Evolutionary conservation across 129 eudicot species (phyloP), one percentile per base, ranked within the genome.

Genomic region (Cynara cardunculus): DNA sequence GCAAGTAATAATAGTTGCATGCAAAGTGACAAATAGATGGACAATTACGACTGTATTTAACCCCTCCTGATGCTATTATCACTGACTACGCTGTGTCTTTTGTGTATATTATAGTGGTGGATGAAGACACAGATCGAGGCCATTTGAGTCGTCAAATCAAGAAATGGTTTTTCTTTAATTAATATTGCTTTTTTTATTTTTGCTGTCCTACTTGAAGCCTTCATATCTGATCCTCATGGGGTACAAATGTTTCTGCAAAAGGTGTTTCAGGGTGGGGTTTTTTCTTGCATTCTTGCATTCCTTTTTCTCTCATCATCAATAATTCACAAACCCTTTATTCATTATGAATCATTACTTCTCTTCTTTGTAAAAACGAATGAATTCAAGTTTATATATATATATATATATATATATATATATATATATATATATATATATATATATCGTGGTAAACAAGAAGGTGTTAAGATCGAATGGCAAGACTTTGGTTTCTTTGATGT

Each of bases 121-220:
- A 24, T 64, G 27, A 64, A 64, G 69, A 64, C 69, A 22, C 59
- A 79, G 70, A 79, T 69, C 69, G 69, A 79, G 69, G 34, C 24
- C 72, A 59, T 31, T 56, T 80, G 84, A 80, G 73, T 62, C 41
- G 84, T 80, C 84, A 80, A 72, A 80, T 80, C 84, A 80, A 34
- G 16, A 72, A 22, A 25, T 80, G 35, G 35, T 80, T 56, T 74
- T 7, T 53, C 7, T 49, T 49, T 16, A 49, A 49, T 49, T 34
- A 34, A n/a, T 25, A 53, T n/a, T 28, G 8, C 1, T 1, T 56
- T 18, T 30, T 56, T 16, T 34, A 72, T 59, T 31, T 28, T 70
- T 53, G n/a, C 59, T 71, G 83, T 61, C 62, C 65, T 80, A 80
- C 83, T 59, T 71, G 53, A 22, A n/a, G 69, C 68, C 72, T 70